Percentiles rank a stretch among this genome's conserved stretches.
phyloP scores from a whole-genome alignment of 257 asterid species.

The Linaria vulgaris region DNA sequence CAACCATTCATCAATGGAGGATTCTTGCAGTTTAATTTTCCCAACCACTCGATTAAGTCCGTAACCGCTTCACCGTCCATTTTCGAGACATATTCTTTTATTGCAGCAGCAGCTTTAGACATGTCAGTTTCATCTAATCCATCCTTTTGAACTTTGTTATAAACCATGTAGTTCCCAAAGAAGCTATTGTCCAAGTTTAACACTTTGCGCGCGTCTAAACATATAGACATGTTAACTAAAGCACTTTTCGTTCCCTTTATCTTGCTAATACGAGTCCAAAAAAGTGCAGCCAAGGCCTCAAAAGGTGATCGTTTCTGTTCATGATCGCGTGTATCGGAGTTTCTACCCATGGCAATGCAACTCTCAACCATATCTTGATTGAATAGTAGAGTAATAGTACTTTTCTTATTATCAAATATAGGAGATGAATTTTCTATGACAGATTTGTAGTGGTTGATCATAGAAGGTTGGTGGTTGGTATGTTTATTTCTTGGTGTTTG shows the following conservation, averaged over 20 bases:
- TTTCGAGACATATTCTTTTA: constrained; percentile 28
- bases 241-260: constrained; percentile 31
- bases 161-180: constrained; percentile 56
- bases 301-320: constrained; percentile 35
- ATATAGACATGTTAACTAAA: constrained; percentile 34
- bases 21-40: constrained; percentile 20
- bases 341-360: constrained; percentile 41
- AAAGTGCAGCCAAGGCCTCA: constrained; percentile 45
- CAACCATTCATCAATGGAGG: constrained; percentile 34
- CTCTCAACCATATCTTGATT: constrained; percentile 34
- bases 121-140: constrained; percentile 26
- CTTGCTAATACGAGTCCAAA: constrained; percentile 51
- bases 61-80: constrained; percentile 36
- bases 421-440: constrained; percentile 19
- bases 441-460: constrained; percentile 45
- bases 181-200: constrained; percentile 44
- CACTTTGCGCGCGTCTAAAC: constrained; percentile 40
- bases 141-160: constrained; percentile 35
- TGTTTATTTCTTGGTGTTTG: constrained; percentile 15
- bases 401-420: constrained; percentile 7
- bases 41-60: constrained; percentile 55
- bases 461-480: constrained; percentile 17
- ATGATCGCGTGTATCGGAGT: not conserved
- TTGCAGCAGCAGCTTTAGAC: constrained; percentile 38
- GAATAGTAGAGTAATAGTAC: constrained; percentile 42